Conservation (phyloP, 2,329 filamentous ascomycete genomes). For the Karstenula rhodostoma region DNA sequence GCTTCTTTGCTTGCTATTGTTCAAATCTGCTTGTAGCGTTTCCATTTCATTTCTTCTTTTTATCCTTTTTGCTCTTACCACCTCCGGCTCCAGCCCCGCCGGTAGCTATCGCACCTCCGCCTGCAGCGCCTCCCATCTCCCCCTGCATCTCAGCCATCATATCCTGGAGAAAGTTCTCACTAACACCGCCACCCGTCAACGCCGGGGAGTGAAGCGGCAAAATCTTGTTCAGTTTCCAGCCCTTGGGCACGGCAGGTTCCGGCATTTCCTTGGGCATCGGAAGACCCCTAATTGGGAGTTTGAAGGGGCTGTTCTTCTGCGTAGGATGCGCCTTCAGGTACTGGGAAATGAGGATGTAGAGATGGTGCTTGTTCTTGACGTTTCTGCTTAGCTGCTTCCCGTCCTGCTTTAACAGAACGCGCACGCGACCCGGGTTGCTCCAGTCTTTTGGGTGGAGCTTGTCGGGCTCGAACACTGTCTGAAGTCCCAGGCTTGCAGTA, state of each 20-base stretch:
- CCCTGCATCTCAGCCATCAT: constrained; percentile 93
- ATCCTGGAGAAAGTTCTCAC: constrained; percentile 92
- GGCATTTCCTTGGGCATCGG: constrained; percentile 73
- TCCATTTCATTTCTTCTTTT: constrained; percentile 47
- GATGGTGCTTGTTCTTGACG: constrained; percentile 82
- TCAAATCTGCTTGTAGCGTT: too few species aligned
- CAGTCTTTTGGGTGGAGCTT: constrained; percentile 97
- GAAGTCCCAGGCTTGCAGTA: constrained; percentile 68
- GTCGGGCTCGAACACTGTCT: constrained; percentile 84
- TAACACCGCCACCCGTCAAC: constrained; percentile 90
- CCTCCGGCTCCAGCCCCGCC: constrained; percentile 17
- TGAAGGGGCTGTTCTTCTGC: constrained; percentile 73
- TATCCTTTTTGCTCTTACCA: constrained; percentile 48
- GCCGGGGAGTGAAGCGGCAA: constrained; percentile 88
- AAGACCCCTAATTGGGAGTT: constrained; percentile 76
- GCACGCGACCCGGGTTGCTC: constrained; percentile 92
- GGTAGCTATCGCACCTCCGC: constrained; percentile 29
- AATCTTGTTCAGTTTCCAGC: constrained; percentile 88
- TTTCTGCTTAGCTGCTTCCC: constrained; percentile 59
- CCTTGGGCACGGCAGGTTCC: constrained; percentile 72
- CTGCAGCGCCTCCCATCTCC: constrained; percentile 40
- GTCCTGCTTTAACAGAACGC: constrained; percentile 75
- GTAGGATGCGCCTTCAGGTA: constrained; percentile 83
- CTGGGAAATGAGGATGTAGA: constrained; percentile 80
- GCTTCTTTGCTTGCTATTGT: not conserved